phyloP scores from a whole-genome alignment of 257 asterid genomes.

The Knoxia roxburghii region DNA sequence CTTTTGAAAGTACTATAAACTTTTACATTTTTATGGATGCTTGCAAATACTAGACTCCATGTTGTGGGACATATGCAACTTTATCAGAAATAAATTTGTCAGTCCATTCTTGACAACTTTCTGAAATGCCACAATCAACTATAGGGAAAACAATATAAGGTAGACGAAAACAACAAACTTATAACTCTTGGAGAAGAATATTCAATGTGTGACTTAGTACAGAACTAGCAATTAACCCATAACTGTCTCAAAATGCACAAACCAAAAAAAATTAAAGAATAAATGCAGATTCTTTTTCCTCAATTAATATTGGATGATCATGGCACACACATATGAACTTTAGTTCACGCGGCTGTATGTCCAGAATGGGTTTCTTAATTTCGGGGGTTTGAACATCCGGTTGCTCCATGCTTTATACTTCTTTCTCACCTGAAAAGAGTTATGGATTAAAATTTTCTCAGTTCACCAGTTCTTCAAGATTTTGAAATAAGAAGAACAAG shows the following conservation, averaged over 20 bases:
- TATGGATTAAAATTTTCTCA: conserved; percentile 5
- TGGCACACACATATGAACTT: conserved; percentile 56
- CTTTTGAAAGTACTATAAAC: not conserved
- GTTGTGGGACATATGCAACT: not conserved
- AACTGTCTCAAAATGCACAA: not conserved
- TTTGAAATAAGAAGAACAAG: not conserved
- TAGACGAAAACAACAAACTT: not conserved
- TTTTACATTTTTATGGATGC: not conserved
- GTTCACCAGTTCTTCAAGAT: not conserved
- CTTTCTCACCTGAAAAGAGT: conserved; percentile 35
- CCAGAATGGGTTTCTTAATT: conserved; percentile 52
- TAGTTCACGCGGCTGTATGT: conserved; percentile 76
- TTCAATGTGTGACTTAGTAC: not conserved
- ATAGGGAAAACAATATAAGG: not conserved
- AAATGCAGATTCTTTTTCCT: not conserved
- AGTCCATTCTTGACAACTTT: not conserved
- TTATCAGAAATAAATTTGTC: not conserved
- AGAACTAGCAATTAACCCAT: not conserved
- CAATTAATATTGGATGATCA: not conserved
- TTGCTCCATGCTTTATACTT: conserved; percentile 44
- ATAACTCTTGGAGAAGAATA: not conserved
- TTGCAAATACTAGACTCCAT: not conserved
- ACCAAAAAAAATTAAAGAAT: conserved; percentile 1
- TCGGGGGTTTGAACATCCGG: conserved; percentile 65
- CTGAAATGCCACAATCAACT: not conserved